A percentile compares a stretch with the other conserved stretches of the same genome.
Conservation (phyloP, 73 alveolate genomes). For the Paramecium caudatum region DNA sequence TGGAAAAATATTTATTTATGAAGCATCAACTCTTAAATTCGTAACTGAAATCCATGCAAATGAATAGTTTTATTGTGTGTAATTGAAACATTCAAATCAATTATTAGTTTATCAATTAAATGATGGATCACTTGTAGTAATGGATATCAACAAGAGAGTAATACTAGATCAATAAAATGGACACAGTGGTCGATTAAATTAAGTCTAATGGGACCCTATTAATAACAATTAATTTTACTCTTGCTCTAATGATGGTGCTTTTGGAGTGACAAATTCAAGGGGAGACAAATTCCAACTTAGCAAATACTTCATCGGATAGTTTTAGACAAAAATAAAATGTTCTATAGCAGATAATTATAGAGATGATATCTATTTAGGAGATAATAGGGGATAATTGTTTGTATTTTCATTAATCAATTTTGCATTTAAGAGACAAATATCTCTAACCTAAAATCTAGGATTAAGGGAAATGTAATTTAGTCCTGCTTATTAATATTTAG, state of each 20-base stretch:
- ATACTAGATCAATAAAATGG: constrained; percentile 29
- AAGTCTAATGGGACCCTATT: constrained; percentile 43
- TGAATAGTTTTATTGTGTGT: background rate
- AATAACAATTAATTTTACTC: constrained; percentile 27
- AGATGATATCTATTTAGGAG: constrained; percentile 57
- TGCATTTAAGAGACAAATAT: background rate
- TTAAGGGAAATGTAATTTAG: constrained; percentile 7
- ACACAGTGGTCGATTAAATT: constrained; percentile 26
- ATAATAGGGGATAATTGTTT: constrained; percentile 26
- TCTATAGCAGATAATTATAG: constrained; percentile 17
- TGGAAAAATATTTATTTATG: constrained; percentile 50
- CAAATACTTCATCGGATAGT: constrained; percentile 5
- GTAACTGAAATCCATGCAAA: constrained; percentile 51
- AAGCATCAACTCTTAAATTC: constrained; percentile 29
- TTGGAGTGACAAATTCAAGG: constrained; percentile 46
- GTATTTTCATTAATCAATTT: constrained; percentile 16
- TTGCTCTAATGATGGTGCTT: constrained; percentile 54
- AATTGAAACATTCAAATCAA: background rate
- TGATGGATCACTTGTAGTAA: background rate
- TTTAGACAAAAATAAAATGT: constrained; percentile 23
- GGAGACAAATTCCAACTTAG: constrained; percentile 32
- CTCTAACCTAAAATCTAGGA: constrained; percentile 41
- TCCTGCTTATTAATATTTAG: constrained; percentile 45
- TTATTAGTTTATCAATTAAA: background rate
- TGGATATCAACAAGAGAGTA: constrained; percentile 19